Base-by-base conservation (phyloP, 2,329 filamentous ascomycete species). In the Stenocarpella maydis region DNA sequence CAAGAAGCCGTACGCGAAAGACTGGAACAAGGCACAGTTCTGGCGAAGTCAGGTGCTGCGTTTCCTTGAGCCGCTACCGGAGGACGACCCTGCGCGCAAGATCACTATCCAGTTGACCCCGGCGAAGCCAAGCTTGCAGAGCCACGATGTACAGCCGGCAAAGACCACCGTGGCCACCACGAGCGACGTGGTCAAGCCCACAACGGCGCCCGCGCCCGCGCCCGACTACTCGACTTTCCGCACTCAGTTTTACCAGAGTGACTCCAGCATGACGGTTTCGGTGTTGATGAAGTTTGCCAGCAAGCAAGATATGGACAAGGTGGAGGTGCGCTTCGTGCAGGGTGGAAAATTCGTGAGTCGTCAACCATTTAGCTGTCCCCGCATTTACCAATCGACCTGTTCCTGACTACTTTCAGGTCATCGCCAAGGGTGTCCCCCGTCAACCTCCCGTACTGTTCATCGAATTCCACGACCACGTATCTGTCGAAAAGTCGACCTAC, bases 41-140 rank as follows among this genome's bases (percentile, higher is more conserved):
- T 80, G 85, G 76, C 81, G 87, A 4, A 74, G 82, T 26, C 84
- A 87, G 75, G 80, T 82, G n/a, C 77, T 89, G 9, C 76, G 73
- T 0, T 76, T 76, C 28, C 76, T 89, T 78, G 80, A 82, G 53
- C 79, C 77, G 58, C 77, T 87, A 28, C 81, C 83, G 0, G 75
- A 74, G 15, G 83, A 83, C 2, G 81, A 86, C 58, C 76, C 81
- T 1, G 83, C 80, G 1, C 79, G 86, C 31, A 87, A 83, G 77
- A 77, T 86, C 39, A 84, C 79, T 0, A 77, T 82, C 2, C 61
- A 69, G 9, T 76, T 77, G 39, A 76, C 82, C 9, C 78, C 78
- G 19, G 76, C 77, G 24, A 77, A 75, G 15, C 73, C 73, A 0
- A 72, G 55, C 8, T 66, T 3, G 19, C 41, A 43, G 9, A 47